These are phyloP conservation scores for Penstemon barbatus DNA, from an alignment of 257 asterid genomes.

Conservation along the genomic window DNA sequence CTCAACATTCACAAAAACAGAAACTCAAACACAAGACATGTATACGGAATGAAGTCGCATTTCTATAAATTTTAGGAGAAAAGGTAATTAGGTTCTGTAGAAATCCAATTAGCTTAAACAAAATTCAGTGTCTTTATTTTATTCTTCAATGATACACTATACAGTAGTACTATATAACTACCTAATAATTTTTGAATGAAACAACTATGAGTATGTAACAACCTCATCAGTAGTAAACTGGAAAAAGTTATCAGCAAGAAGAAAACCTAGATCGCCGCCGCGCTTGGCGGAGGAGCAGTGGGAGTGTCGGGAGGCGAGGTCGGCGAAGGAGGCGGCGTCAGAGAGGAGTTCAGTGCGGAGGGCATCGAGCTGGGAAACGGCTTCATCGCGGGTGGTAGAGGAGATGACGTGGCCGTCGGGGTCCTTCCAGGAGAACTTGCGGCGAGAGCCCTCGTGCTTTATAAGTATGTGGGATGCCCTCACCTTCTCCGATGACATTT, in stretches of 20 bases:
- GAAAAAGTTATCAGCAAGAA: slow-evolving; percentile 9
- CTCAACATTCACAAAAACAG: background rate
- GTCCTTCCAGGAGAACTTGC: slow-evolving; percentile 96
- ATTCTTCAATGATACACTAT: background rate
- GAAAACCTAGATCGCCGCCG: slow-evolving; percentile 91
- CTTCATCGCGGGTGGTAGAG: slow-evolving; percentile 74
- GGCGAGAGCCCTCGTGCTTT: slow-evolving; percentile 94
- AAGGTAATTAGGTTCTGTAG: background rate
- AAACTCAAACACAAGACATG: background rate
- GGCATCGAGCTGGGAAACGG: slow-evolving; percentile 64
- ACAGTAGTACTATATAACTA: background rate
- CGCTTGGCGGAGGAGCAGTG: slow-evolving; percentile 97
- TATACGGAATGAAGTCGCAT: no score
- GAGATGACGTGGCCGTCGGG: slow-evolving; percentile 77
- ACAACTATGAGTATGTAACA: slow-evolving; percentile 3
- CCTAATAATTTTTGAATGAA: background rate
- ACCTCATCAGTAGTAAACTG: background rate
- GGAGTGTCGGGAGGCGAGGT: slow-evolving; percentile 66
- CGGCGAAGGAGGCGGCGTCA: slow-evolving; percentile 69
- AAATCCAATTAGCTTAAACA: background rate
- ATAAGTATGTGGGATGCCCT: slow-evolving; percentile 91
- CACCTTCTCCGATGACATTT: slow-evolving; percentile 77
- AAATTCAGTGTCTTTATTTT: background rate
- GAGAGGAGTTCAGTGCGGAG: slow-evolving; percentile 65
- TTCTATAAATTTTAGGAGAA: background rate